Percentiles rank a stretch among this genome's conserved stretches.
These are phyloP conservation scores for Phaeotremella skinneri DNA, from an alignment of 768 basidiomycete species.

Conservation along the genomic window DNA sequence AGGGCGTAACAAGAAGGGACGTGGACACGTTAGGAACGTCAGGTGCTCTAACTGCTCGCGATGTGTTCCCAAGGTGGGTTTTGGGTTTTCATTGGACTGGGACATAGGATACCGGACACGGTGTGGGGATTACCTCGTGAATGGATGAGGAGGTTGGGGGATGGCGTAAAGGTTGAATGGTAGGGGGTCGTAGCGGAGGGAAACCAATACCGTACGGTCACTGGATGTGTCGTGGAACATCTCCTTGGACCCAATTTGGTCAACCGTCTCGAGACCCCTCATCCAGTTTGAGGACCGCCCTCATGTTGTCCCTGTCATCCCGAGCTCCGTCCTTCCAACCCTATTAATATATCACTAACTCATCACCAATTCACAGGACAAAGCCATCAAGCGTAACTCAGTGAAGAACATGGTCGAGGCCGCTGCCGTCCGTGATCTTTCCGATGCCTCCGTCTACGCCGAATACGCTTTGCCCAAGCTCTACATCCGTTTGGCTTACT, in stretches of 20 bases:
- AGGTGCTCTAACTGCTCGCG: conserved; percentile 99
- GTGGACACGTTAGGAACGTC: conserved; percentile 90
- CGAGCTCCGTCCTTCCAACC: too few relatives aligned
- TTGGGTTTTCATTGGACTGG: conserved; percentile 1
- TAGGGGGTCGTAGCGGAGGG: too few relatives aligned
- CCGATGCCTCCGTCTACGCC: conserved; percentile 89
- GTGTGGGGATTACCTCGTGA: too few relatives aligned
- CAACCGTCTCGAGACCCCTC: too few relatives aligned
- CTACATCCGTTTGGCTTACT: conserved; percentile 98
- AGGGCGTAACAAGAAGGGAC: conserved; percentile 98
- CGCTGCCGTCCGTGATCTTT: conserved; percentile 95
- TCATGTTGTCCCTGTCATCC: too few relatives aligned
- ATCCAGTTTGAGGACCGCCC: too few relatives aligned
- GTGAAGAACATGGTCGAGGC: conserved; percentile 99
- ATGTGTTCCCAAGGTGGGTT: conserved; percentile 69
- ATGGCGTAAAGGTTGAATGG: too few relatives aligned
- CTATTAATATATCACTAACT: neutral
- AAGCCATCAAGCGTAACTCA: conserved; percentile 99
- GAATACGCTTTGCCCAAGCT: conserved; percentile 96
- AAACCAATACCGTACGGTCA: too few relatives aligned
- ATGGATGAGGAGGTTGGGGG: too few relatives aligned
- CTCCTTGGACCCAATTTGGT: too few relatives aligned
- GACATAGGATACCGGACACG: too few relatives aligned
- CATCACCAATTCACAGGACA: conserved; percentile 79
- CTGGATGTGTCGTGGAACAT: too few relatives aligned